Evolutionary conservation across 129 eudicot genomes (phyloP), one percentile per base, ranked within the genome.

Genomic region (Flaveria ramosissima): DNA sequence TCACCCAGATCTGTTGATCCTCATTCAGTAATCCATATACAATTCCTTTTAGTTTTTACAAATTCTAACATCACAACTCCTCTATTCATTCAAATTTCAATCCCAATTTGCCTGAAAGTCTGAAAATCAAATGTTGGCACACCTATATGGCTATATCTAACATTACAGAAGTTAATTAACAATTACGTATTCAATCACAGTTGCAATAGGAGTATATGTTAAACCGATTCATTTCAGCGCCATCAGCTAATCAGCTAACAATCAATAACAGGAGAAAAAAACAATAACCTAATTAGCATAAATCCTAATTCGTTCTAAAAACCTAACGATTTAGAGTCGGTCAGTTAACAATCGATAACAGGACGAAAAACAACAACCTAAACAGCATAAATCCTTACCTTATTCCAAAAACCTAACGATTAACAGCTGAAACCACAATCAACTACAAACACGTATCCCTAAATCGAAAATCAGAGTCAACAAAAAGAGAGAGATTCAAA

Each of bases 11-110:
- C 43, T 63, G 12, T 12, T 5, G 36, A 23, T 11, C 65, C 65
- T 21, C 2, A 59, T 21, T 59, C 13, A 2, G 50, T 9, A 4
- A 36, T 36, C 41, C 41, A 36, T 36, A 5, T 36, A 6, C 63
- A 73, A 57, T 57, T 42, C 20, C 56, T 57, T 41, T 57, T 21
- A 14, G 9, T 13, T 3, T 20, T 57, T 42, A 57, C 77, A 57
- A 20, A 5, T 73, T 56, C 39, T 55, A 73, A 74, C 57, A 74
- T 60, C 43, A 26, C 43, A 62, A 27, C 41, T 62, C 68, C 64
- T 57, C 14, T 14, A 62, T n/a, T 19, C 11, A 17, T 55, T 6
- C n/a, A n/a, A n/a, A n/a, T n/a, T n/a, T n/a, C 61, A 55, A 30
- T 62, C 41, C 20, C 23, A 51, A 64, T 12, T 13, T 20, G 42